Evolutionary conservation across 495 filamentous ascomycete genomes (phyloP).

Genomic region (Tetracladium setigerum): DNA sequence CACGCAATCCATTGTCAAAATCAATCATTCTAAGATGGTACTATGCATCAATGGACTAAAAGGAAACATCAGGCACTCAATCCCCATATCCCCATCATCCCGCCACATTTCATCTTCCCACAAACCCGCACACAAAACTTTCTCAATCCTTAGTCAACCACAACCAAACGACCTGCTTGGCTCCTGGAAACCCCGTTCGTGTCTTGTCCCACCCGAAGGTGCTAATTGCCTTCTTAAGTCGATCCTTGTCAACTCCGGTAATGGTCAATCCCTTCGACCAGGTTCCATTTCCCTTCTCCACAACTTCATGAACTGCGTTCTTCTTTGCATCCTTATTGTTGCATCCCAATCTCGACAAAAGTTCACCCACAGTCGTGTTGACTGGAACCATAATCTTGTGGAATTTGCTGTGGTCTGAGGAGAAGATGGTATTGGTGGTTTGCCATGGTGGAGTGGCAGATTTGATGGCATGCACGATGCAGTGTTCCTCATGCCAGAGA

Average conservation of each 20-base stretch:
- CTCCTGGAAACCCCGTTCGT: constrained; percentile 10
- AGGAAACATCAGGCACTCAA: too few species aligned
- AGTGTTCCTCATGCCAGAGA: constrained; percentile 39
- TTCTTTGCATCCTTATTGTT: constrained; percentile 28
- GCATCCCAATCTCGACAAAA: constrained; percentile 40
- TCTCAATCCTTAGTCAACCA: constrained; percentile 16
- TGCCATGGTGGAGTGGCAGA: constrained; percentile 35
- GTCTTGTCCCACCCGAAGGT: constrained; percentile 17
- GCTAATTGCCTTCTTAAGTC: constrained; percentile 10
- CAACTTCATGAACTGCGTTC: constrained; percentile 35
- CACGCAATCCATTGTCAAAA: too few species aligned
- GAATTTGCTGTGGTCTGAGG: constrained; percentile 18
- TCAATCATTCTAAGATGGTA: too few species aligned
- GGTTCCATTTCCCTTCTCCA: constrained; percentile 16
- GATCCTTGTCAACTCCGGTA: constrained; percentile 8
- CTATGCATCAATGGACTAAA: too few species aligned
- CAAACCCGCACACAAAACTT: too few species aligned
- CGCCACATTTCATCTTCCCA: too few species aligned
- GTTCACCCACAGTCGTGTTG: constrained; percentile 32
- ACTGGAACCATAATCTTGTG: constrained; percentile 33
- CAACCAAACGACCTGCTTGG: constrained; percentile 14
- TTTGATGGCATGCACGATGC: constrained; percentile 40
- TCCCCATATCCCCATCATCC: too few species aligned
- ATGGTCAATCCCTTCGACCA: constrained; percentile 13
- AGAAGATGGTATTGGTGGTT: constrained; percentile 2